Conservation (phyloP, 148 eudicot genomes). For the Cornus suecica region DNA sequence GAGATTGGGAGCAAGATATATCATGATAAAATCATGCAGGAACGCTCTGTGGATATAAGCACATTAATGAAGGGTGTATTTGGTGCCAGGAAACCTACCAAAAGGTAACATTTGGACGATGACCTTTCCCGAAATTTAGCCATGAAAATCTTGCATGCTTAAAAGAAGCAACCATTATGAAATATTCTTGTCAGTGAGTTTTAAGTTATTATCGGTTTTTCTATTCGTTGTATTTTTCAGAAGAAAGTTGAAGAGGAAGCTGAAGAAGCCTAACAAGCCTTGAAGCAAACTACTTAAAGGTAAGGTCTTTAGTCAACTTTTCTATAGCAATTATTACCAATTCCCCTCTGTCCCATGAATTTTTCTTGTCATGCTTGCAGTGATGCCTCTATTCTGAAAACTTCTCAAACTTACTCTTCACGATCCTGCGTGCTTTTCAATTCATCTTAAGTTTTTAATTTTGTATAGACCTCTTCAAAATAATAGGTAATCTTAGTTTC, state of each 20-base stretch:
- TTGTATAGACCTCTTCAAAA: neutral
- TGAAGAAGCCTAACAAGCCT: conserved; percentile 37
- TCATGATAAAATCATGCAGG: conserved; percentile 74
- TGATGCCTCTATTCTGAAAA: neutral
- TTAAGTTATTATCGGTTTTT: neutral
- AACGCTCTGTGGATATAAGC: conserved; percentile 60
- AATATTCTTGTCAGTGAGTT: neutral
- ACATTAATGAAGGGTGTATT: conserved; percentile 73
- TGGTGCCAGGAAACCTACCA: conserved; percentile 50
- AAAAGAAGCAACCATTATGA: neutral
- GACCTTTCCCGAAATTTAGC: neutral
- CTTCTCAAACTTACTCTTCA: neutral
- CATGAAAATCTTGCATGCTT: neutral
- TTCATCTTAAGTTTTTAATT: neutral
- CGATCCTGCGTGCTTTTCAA: neutral
- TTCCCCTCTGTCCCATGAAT: neutral
- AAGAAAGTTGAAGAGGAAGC: conserved; percentile 42
- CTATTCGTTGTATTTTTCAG: conserved; percentile 20
- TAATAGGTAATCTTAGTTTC: neutral
- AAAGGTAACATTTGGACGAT: conserved; percentile 39
- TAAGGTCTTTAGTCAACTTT: neutral
- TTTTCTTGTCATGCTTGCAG: too few species aligned
- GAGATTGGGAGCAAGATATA: conserved; percentile 90
- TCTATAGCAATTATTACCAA: neutral
- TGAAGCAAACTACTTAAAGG: neutral